Conservation (phyloP, 306 rosid genomes). For the Rosa lucieae region DNA sequence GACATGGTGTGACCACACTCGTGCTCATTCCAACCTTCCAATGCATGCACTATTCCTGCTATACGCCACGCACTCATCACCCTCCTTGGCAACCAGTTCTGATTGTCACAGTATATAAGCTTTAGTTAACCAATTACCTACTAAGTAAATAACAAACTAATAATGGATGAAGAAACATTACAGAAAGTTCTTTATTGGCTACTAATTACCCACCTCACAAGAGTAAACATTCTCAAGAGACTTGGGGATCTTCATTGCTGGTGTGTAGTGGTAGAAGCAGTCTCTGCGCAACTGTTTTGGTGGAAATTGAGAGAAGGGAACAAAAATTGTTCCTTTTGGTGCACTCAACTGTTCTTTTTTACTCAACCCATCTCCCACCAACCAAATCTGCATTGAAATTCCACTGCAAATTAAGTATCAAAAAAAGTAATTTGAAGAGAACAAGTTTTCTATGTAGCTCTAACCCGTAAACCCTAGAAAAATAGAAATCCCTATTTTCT, state of each 20-base stretch:
- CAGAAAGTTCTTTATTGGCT: not conserved
- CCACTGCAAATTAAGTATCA: not conserved
- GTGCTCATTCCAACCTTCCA: constrained; percentile 65
- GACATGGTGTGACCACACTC: constrained; percentile 54
- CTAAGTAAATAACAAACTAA: not conserved
- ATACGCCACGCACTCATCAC: constrained; percentile 82
- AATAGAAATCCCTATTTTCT: too few relatives aligned
- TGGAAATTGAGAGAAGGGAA: constrained; percentile 74
- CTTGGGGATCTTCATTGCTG: constrained; percentile 65
- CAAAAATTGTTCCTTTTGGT: constrained; percentile 64
- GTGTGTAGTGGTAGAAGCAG: constrained; percentile 62
- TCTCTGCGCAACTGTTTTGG: constrained; percentile 61
- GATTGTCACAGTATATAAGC: not conserved
- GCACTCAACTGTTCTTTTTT: constrained; percentile 57
- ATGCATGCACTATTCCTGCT: constrained; percentile 69
- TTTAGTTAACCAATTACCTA: not conserved
- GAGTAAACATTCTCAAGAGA: constrained; percentile 57
- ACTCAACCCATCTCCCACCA: constrained; percentile 53
- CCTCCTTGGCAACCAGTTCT: constrained; percentile 75
- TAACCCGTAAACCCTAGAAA: not conserved
- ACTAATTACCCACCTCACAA: constrained; percentile 56
- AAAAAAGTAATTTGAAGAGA: not conserved
- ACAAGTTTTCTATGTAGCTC: not conserved
- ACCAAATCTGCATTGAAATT: constrained; percentile 44
- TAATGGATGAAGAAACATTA: not conserved